These are phyloP conservation scores for Blastomyces emzantsi DNA, from an alignment of 2,329 filamentous ascomycete genomes.

Conservation along the genomic window DNA sequence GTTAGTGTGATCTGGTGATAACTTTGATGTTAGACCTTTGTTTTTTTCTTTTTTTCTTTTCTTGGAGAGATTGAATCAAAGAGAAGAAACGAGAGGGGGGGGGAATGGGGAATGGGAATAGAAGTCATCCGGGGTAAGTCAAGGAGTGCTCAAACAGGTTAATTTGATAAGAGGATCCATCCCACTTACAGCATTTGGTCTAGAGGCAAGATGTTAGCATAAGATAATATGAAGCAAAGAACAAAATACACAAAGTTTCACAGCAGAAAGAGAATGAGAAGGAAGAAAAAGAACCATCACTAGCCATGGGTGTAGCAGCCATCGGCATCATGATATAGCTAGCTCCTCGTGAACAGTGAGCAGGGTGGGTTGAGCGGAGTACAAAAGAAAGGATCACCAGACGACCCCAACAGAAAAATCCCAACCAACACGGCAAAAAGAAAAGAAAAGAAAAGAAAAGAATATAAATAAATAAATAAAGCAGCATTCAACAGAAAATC, in stretches of 20 bases:
- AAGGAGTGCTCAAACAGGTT: not conserved
- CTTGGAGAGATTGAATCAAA: not conserved
- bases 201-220: constrained; percentile 9
- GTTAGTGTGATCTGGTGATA: constrained; percentile 64
- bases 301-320: not conserved
- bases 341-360: not conserved
- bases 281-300: not conserved
- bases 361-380: too few relatives aligned
- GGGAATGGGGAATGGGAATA: not conserved
- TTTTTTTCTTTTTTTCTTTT: not conserved
- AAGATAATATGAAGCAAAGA: not conserved
- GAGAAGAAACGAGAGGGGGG: not conserved
- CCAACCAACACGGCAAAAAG: not conserved
- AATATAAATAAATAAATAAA: not conserved
- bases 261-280: not conserved
- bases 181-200: constrained; percentile 47
- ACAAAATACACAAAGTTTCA: not conserved
- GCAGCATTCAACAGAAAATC: not conserved
- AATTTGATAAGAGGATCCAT: not conserved
- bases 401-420: not conserved
- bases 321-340: not conserved
- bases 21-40: not conserved
- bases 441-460: not conserved
- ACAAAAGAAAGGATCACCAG: not conserved
- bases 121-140: not conserved